phyloP scores from a whole-genome alignment of 73 alveolate genomes.

The Paramecium bursaria region DNA sequence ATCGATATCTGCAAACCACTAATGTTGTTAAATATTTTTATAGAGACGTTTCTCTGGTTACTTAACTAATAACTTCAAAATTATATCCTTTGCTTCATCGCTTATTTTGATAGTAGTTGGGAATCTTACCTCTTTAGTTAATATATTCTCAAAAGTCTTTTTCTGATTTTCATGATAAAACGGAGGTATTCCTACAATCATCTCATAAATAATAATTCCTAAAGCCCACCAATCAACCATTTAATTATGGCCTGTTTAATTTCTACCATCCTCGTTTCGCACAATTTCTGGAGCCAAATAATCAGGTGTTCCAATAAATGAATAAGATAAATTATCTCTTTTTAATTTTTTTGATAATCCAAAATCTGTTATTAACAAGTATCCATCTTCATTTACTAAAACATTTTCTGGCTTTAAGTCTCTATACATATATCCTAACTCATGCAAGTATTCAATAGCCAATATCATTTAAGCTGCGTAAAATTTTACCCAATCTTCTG shows the following conservation, averaged over 20 bases:
- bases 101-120: too few species aligned
- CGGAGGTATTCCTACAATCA: slow-evolving; percentile 82
- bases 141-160: slow-evolving; percentile 63
- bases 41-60: too few species aligned
- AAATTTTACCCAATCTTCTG: slow-evolving; percentile 77
- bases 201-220: slow-evolving; percentile 81
- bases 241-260: too few species aligned
- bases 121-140: slow-evolving; percentile 57
- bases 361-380: slow-evolving; percentile 79
- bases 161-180: slow-evolving; percentile 66
- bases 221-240: slow-evolving; percentile 85
- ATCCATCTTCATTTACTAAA: slow-evolving; percentile 75
- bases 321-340: slow-evolving; percentile 71
- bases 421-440: slow-evolving; percentile 74
- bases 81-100: too few species aligned
- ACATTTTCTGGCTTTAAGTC: slow-evolving; percentile 85
- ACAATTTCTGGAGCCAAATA: slow-evolving; percentile 25
- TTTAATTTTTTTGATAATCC: slow-evolving; percentile 80
- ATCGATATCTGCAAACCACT: background rate
- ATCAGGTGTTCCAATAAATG: slow-evolving; percentile 68
- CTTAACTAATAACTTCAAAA: too few species aligned
- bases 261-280: too few species aligned
- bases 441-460: slow-evolving; percentile 85
- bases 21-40: slow-evolving; percentile 21
- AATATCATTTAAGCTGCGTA: slow-evolving; percentile 79